Conservation (phyloP, 495 filamentous ascomycete genomes). For the Chaetomium tenue region DNA sequence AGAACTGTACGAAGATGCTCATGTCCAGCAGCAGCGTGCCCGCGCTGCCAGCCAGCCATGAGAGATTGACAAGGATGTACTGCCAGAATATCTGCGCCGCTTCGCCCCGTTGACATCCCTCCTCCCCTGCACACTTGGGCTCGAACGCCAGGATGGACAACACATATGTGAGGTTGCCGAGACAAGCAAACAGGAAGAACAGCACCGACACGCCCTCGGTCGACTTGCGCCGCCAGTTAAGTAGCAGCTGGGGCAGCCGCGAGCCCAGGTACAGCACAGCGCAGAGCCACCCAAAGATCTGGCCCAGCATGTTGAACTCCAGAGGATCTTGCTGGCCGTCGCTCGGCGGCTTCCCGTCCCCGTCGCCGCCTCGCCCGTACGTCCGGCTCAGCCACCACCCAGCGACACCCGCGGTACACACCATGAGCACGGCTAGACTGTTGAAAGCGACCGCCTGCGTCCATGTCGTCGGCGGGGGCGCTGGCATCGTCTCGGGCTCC, state of each 20-base stretch:
- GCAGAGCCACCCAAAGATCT: slow-evolving; percentile 82
- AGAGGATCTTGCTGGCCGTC: slow-evolving; percentile 41
- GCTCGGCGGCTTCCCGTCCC: neutral
- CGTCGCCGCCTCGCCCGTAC: slow-evolving; percentile 26
- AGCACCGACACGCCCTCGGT: slow-evolving; percentile 88
- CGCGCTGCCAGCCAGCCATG: slow-evolving; percentile 84
- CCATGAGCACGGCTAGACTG: slow-evolving; percentile 65
- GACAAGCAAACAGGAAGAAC: slow-evolving; percentile 95
- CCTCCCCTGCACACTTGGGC: slow-evolving; percentile 51
- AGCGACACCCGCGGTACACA: slow-evolving; percentile 74
- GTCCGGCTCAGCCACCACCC: slow-evolving; percentile 76
- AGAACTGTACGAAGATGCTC: slow-evolving; percentile 89
- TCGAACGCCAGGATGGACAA: slow-evolving; percentile 86
- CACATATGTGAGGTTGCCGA: slow-evolving; percentile 92
- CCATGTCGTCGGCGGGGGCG: slow-evolving; percentile 41
- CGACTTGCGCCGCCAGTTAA: slow-evolving; percentile 85
- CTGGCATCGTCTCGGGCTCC: slow-evolving; percentile 27
- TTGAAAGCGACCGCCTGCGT: slow-evolving; percentile 70
- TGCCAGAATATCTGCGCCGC: slow-evolving; percentile 59
- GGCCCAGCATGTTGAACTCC: slow-evolving; percentile 70
- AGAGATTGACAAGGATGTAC: slow-evolving; percentile 84
- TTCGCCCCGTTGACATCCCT: slow-evolving; percentile 56
- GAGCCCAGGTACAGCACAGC: slow-evolving; percentile 85
- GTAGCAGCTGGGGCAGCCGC: slow-evolving; percentile 80
- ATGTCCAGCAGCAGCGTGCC: slow-evolving; percentile 83